Evolutionary conservation across 2,329 filamentous ascomycete genomes (phyloP), one percentile per base, ranked within the genome.

Genomic region (Celoporthe dispersa): DNA sequence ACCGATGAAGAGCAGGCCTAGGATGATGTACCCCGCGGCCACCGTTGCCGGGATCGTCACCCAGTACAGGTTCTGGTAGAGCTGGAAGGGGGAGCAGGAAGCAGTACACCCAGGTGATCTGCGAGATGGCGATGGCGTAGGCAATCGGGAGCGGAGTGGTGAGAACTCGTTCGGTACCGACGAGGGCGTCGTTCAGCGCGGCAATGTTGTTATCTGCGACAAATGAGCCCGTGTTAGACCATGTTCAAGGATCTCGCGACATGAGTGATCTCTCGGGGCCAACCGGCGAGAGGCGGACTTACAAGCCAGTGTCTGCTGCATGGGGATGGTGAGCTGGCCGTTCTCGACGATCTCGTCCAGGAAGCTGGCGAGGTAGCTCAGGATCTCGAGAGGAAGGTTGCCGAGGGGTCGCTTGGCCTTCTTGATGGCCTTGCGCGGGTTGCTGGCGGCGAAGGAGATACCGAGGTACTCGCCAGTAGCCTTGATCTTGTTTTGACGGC

Each of bases 71-170:
- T 79, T 76, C 1, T 78, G 75, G 76, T 85, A 87, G 3, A 94
- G 86, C 79, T 94, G 91, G 84, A 93, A 93, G 1, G 91, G n/a
- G 91, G 14, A 94, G 84, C 63, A 91, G 82, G 72, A 92, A 81
- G 64, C 93, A 88, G 80, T 94, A 94, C 59, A 92, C 85, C 89
- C 90, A 92, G 14, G 91, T 91, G 75, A 94, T 93, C 78, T 94
- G 91, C 9, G 89, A 87, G 76, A 93, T 93, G 73, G 91, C 87
- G 75, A 94, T 94, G 73, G 86, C 88, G 82, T 94, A 94, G 51
- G 91, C 91, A 68, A 91, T 84, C 0, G 91, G 91, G 0, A 94
- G 84, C 4, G 90, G 91, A 1, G 91, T 93, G 75, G 88, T 90
- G 57, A 93, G 86, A n/a, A 94, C 89, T 68, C 91, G 88, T 76